These are phyloP conservation scores for Phytopythium montanum DNA, from an alignment of 352 stramenopile species.

Conservation along the genomic window DNA sequence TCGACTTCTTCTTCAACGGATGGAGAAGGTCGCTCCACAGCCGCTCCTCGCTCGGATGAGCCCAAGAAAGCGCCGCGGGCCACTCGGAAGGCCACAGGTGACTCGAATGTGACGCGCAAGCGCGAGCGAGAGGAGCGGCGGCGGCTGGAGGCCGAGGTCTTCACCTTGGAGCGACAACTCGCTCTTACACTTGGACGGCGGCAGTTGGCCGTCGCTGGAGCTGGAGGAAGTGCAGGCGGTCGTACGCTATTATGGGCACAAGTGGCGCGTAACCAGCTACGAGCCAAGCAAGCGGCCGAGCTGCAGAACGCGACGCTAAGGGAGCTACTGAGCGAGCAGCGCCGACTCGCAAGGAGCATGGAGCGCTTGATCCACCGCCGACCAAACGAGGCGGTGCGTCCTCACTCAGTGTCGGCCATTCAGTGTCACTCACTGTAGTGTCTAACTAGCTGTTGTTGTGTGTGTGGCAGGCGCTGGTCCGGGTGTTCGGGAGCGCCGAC, in stretches of 20 bases:
- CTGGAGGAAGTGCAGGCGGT: background rate
- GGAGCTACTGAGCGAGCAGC: slow-evolving; percentile 5
- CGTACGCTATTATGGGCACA: background rate
- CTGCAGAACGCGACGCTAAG: slow-evolving; percentile 8
- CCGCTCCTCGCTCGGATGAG: too few species aligned
- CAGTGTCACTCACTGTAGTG: background rate
- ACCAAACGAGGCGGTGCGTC: background rate
- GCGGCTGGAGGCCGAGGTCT: background rate
- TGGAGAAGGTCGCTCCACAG: too few species aligned
- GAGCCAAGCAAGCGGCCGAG: slow-evolving; percentile 6
- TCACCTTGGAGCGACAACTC: background rate
- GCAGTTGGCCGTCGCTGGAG: background rate
- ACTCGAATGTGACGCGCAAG: slow-evolving; percentile 9
- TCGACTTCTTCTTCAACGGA: too few species aligned
- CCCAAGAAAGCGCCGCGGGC: background rate
- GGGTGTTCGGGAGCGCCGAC: background rate
- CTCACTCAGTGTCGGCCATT: background rate
- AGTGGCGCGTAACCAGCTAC: slow-evolving; percentile 3
- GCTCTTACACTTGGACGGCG: background rate
- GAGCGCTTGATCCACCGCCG: background rate
- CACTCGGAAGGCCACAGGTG: background rate
- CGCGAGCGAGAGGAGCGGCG: slow-evolving; percentile 5
- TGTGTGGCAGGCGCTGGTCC: background rate
- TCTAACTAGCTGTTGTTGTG: background rate
- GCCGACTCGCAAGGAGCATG: slow-evolving; percentile 2